Base-by-base conservation (phyloP, 768 basidiomycete species). In the Agaricus sinodeliciosus region DNA sequence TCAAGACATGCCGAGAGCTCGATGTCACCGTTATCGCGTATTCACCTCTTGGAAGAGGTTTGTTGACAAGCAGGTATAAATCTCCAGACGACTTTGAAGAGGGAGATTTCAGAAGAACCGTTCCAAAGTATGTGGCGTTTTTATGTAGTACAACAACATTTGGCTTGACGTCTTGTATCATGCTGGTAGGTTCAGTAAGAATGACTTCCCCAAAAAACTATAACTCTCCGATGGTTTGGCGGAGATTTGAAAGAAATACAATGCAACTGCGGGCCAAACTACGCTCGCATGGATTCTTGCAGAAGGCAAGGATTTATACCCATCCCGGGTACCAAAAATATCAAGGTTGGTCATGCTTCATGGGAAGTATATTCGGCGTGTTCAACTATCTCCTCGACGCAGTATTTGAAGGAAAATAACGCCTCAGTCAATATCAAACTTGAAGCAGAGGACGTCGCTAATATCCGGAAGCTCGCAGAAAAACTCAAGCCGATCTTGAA, bases 1-100 rank as follows among this genome's bases (percentile, higher is more conserved):
- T 78, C 35, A 63, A 70, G 25, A 72, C 76, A 0, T 71, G 71
- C 9, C 63, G 76, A 18, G 79, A 80, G 57, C 65, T 81, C 4
- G 77, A 77, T 11, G 68, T 79, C 35, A 67, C 71, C 41, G 68
- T 78, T 18, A 64, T 82, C 8, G 75, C 76, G 1, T 82, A 80
- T 53, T 71, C 73, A 1, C 81, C 80, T 1, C 67, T 82, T 25
- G 79, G 79, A 15, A 67, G 77, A 28, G 79, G 79, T 2, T 51
- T 81, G n/a, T 57, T 80, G 46, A 79, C 75, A 0, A 78, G 80
- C 1, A 60, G 26, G 55, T 49, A 64, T 64, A 68, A 70, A 72
- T 68, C 71, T 54, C 62, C 64, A 46, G 60, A 68, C 48, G 63
- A 67, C 47, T 72, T 79, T 44, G 72, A 69, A 19, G 61, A 61